phyloP scores from a whole-genome alignment of 371 early-diverging fungal species.

The Mucor plumbeus region DNA sequence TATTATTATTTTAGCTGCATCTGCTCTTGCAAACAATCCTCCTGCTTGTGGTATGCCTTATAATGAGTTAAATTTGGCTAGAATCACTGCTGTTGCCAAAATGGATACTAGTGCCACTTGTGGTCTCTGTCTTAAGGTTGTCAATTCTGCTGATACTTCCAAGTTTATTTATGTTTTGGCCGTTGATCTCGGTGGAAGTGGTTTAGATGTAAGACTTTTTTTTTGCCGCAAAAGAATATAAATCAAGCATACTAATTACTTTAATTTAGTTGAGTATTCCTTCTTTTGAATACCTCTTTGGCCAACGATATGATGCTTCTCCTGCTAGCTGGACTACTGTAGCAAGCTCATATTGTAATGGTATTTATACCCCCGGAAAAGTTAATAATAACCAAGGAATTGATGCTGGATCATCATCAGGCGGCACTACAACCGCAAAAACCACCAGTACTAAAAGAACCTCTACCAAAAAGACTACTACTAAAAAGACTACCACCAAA shows the following conservation, averaged over 20 bases:
- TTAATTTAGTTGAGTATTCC: conserved; percentile 34
- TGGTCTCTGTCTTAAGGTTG: conserved; percentile 56
- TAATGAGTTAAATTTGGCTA: conserved; percentile 49
- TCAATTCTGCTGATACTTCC: conserved; percentile 38
- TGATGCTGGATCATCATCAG: conserved; percentile 9
- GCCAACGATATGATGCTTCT: conserved; percentile 31
- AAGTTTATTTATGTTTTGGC: conserved; percentile 57
- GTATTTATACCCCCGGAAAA: conserved; percentile 34
- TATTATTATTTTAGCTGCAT: conserved; percentile 8
- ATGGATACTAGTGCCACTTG: conserved; percentile 49
- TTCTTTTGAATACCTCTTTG: conserved; percentile 34
- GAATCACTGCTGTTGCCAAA: conserved; percentile 59
- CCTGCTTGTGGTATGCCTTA: conserved; percentile 63
- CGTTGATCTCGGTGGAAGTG: conserved; percentile 58
- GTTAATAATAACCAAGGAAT: conserved; percentile 28
- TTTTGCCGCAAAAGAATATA: neutral
- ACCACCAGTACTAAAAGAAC: neutral
- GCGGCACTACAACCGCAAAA: neutral
- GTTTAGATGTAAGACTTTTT: conserved; percentile 48
- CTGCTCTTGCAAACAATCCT: conserved; percentile 39
- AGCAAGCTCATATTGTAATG: conserved; percentile 27
- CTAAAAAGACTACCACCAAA: neutral
- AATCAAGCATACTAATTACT: neutral
- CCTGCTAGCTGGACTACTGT: conserved; percentile 33
- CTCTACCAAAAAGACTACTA: neutral